These are phyloP conservation scores for Lyophyllum shimeji DNA, from an alignment of 768 basidiomycete genomes.

Conservation along the genomic window DNA sequence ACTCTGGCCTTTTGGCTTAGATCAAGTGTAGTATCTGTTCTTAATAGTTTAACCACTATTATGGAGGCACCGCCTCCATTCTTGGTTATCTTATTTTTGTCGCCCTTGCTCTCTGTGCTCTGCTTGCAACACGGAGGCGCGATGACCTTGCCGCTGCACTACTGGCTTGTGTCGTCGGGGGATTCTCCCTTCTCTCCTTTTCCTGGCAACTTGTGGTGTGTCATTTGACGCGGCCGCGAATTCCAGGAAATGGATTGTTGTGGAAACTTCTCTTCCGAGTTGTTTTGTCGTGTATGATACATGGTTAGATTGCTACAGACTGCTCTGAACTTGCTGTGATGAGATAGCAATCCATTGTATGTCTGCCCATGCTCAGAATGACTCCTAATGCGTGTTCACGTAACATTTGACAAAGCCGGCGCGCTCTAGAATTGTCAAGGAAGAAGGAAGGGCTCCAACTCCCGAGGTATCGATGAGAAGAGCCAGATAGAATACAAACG, in stretches of 20 bases:
- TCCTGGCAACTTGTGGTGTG: neutral
- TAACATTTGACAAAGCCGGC: too few relatives aligned
- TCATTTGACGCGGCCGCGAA: neutral
- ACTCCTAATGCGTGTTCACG: too few relatives aligned
- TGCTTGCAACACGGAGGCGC: slow-evolving; percentile 40
- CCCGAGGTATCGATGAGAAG: too few relatives aligned
- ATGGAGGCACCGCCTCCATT: slow-evolving; percentile 13
- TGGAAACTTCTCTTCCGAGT: too few relatives aligned
- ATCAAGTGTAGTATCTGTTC: slow-evolving; percentile 98
- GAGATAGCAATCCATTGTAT: too few relatives aligned
- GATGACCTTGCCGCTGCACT: slow-evolving; percentile 32
- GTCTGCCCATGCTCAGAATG: too few relatives aligned
- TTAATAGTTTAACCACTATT: slow-evolving; percentile 72
- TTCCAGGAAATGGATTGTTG: neutral
- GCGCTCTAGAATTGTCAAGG: too few relatives aligned
- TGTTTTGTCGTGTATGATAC: too few relatives aligned
- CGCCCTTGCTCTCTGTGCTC: slow-evolving; percentile 30
- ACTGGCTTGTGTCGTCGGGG: slow-evolving; percentile 39
- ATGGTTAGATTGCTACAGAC: too few relatives aligned
- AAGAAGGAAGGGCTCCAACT: too few relatives aligned
- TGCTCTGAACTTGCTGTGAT: too few relatives aligned
- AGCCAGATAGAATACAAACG: too few relatives aligned
- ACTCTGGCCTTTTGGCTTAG: slow-evolving; percentile 96
- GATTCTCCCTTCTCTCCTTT: slow-evolving; percentile 25
- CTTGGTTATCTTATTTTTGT: slow-evolving; percentile 16